A percentile compares a stretch with the other conserved stretches of the same genome.
These are phyloP conservation scores for Diaporthe eres DNA, from an alignment of 2,329 filamentous ascomycete genomes.

Conservation along the genomic window DNA sequence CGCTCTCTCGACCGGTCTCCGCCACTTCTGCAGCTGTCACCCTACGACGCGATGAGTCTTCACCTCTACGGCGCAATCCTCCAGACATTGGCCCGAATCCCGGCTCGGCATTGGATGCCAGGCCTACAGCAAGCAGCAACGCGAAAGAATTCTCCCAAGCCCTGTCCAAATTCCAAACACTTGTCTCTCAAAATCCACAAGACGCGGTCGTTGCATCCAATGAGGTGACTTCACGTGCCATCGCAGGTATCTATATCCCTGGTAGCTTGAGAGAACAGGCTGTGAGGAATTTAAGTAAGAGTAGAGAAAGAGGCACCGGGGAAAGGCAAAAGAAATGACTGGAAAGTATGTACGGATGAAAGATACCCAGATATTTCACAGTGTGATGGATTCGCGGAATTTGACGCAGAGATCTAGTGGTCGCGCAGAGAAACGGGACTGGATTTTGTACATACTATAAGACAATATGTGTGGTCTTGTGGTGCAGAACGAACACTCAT, in stretches of 20 bases:
- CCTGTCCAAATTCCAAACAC: constrained; percentile 4
- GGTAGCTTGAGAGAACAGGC: constrained; percentile 13
- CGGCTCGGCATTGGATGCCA: neutral
- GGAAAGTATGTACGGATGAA: neutral
- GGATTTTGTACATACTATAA: neutral
- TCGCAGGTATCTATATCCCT: constrained; percentile 20
- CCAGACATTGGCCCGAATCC: neutral
- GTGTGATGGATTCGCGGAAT: too few relatives aligned
- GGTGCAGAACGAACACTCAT: neutral
- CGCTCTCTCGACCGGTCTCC: neutral
- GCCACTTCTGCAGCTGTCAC: constrained; percentile 4
- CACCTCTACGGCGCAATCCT: neutral
- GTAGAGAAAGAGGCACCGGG: constrained; percentile 1
- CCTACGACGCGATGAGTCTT: neutral
- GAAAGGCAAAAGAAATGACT: neutral
- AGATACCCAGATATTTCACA: neutral
- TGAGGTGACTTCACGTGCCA: constrained; percentile 14
- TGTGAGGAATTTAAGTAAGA: constrained; percentile 8
- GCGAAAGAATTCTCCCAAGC: neutral
- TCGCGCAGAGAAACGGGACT: neutral
- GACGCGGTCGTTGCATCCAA: neutral
- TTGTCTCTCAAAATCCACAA: neutral
- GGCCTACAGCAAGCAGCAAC: neutral
- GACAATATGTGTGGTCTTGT: neutral
- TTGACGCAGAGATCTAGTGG: neutral